A percentile compares a stretch with the other conserved stretches of the same genome.
phyloP scores from a whole-genome alignment of 73 alveolate species.

The Paramecium bursaria region DNA sequence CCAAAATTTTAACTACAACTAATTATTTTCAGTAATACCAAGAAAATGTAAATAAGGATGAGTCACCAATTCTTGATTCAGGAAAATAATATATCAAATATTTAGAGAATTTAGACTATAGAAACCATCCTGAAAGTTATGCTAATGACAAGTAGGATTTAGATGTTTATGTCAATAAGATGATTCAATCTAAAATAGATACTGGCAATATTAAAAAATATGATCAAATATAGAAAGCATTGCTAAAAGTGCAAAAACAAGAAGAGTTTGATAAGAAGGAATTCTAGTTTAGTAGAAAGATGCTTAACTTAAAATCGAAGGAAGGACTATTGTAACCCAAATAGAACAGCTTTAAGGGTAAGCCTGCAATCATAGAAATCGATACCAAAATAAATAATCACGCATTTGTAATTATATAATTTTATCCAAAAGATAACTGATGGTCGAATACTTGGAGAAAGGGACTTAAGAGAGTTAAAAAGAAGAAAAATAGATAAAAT shows the following conservation, averaged over 20 bases:
- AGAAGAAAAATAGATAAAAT: conserved; percentile 57
- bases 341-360: not conserved
- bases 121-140: conserved; percentile 59
- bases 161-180: conserved; percentile 45
- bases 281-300: conserved; percentile 25
- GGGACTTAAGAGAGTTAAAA: conserved; percentile 5
- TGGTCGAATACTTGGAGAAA: conserved; percentile 23
- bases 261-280: conserved; percentile 60
- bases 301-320: conserved; percentile 31
- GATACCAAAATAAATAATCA: conserved; percentile 46
- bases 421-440: no score
- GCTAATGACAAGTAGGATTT: conserved; percentile 51
- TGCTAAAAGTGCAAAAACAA: not conserved
- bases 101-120: conserved; percentile 32
- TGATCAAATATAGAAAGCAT: not conserved
- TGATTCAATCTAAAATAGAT: conserved; percentile 8
- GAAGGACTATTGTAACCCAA: conserved; percentile 20
- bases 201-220: not conserved
- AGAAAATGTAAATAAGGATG: not conserved
- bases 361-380: conserved; percentile 30
- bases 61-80: not conserved
- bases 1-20: conserved; percentile 39
- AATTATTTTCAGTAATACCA: conserved; percentile 33
- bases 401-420: conserved; percentile 15
- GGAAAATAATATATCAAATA: conserved; percentile 7